These are phyloP conservation scores for Phytophthora cajani DNA, from an alignment of 352 stramenopile species.

Conservation along the genomic window DNA sequence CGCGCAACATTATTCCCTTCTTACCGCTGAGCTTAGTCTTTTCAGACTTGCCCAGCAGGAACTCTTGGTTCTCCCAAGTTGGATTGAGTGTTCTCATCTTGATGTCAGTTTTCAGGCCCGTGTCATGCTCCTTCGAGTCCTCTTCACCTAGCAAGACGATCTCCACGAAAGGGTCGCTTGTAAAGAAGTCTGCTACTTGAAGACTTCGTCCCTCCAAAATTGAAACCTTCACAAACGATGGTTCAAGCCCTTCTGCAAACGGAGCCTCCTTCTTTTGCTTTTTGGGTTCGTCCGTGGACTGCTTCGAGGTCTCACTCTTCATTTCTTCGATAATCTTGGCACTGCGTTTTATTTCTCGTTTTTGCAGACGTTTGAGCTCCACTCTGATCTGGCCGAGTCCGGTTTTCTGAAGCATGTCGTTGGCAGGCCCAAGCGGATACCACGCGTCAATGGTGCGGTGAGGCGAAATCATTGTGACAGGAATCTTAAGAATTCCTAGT, in stretches of 20 bases:
- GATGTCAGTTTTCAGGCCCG: slow-evolving; percentile 70
- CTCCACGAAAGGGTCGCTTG: slow-evolving; percentile 71
- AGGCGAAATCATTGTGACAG: slow-evolving; percentile 64
- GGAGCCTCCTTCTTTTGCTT: slow-evolving; percentile 11
- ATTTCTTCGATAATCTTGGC: slow-evolving; percentile 26
- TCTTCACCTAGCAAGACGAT: slow-evolving; percentile 56
- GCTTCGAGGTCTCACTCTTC: neutral
- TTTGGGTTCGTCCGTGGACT: neutral
- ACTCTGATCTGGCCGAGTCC: slow-evolving; percentile 69
- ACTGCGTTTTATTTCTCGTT: slow-evolving; percentile 44
- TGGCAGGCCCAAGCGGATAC: slow-evolving; percentile 68
- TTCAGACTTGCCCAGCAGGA: slow-evolving; percentile 60
- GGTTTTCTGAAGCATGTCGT: slow-evolving; percentile 72
- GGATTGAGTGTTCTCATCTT: slow-evolving; percentile 72
- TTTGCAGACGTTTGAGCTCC: slow-evolving; percentile 48
- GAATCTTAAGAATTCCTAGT: slow-evolving; percentile 70
- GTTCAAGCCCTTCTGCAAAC: slow-evolving; percentile 39
- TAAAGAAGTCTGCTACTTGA: slow-evolving; percentile 49
- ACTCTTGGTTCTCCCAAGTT: slow-evolving; percentile 77
- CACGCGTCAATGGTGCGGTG: slow-evolving; percentile 68
- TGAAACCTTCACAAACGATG: slow-evolving; percentile 65
- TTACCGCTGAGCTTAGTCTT: slow-evolving; percentile 65
- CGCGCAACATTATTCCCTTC: slow-evolving; percentile 60
- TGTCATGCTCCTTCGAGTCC: slow-evolving; percentile 58
- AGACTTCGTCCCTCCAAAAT: slow-evolving; percentile 68